Evolutionary conservation across 163 green algal genomes (phyloP).

Genomic region (Dunaliella salina): DNA sequence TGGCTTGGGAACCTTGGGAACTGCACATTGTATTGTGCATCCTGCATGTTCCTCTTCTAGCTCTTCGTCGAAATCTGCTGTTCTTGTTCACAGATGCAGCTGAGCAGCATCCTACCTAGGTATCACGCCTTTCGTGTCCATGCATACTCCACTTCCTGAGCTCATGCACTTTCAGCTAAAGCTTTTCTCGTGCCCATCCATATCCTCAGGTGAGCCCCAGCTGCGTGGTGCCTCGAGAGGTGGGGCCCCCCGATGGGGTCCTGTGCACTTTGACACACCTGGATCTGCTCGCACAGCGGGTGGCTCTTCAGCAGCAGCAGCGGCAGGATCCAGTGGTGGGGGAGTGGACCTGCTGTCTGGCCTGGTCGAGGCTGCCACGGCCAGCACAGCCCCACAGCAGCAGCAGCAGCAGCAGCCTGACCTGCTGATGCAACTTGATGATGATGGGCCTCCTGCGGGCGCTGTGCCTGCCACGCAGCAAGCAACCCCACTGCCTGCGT

Average conservation of each 20-base stretch:
- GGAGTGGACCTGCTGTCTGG: neutral
- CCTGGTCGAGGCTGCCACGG: neutral
- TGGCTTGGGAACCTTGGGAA: no score
- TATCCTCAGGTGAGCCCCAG: neutral
- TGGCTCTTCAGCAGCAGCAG: no score
- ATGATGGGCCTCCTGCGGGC: neutral
- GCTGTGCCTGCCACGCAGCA: neutral
- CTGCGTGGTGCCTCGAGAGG: constrained; percentile 41
- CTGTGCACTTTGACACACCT: constrained; percentile 36
- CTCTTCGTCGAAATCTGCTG: no score
- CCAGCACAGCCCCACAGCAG: neutral
- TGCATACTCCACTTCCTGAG: no score
- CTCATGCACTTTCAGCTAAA: no score
- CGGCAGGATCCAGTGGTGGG: neutral
- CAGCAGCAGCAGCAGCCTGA: neutral
- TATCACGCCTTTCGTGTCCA: no score
- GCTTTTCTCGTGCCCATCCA: no score
- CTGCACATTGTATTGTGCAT: no score
- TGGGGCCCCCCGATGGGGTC: constrained; percentile 48
- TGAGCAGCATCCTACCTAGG: no score
- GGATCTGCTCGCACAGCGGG: neutral
- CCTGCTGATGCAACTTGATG: neutral
- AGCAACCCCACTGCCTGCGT: neutral
- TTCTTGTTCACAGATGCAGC: no score
- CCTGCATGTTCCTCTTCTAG: no score